These are phyloP conservation scores for Groenewaldozyma sp. DNA, from an alignment of 1,139 yeast species.

Conservation along the genomic window DNA sequence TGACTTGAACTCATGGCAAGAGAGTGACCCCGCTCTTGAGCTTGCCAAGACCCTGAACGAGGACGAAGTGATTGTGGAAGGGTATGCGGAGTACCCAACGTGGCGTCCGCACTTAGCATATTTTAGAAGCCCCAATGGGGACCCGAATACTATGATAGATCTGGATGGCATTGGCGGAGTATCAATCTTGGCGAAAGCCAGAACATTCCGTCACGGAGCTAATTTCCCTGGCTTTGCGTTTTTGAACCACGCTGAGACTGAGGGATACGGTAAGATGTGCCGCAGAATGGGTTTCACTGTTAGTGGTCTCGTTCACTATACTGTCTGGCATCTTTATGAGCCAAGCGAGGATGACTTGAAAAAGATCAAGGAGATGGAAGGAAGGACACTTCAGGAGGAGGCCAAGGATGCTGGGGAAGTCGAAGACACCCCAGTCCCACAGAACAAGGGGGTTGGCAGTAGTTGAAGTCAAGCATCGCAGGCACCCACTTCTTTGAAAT, in stretches of 20 bases:
- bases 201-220: slow-evolving; percentile 68
- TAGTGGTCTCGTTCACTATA: slow-evolving; percentile 77
- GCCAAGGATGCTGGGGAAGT: slow-evolving; percentile 4
- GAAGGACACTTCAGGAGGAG: slow-evolving; percentile 27
- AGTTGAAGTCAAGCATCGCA: no score
- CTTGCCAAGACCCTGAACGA: slow-evolving; percentile 68
- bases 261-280: slow-evolving; percentile 81
- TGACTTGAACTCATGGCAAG: slow-evolving; percentile 89
- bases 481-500: no score
- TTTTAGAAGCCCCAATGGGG: slow-evolving; percentile 71
- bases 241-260: slow-evolving; percentile 87
- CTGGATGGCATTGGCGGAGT: slow-evolving; percentile 92
- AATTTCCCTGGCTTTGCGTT: slow-evolving; percentile 88
- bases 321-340: slow-evolving; percentile 87
- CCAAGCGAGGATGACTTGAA: slow-evolving; percentile 87
- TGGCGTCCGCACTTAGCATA: slow-evolving; percentile 92
- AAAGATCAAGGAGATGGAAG: slow-evolving; percentile 63
- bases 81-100: slow-evolving; percentile 84
- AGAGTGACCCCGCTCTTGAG: slow-evolving; percentile 71
- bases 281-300: slow-evolving; percentile 74
- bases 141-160: slow-evolving; percentile 80
- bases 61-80: slow-evolving; percentile 87
- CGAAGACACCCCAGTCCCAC: no score
- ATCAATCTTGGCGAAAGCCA: slow-evolving; percentile 68
- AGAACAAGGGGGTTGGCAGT: neutral